Conservation (phyloP, 306 rosid genomes). For the Vachellia pachyceras region DNA sequence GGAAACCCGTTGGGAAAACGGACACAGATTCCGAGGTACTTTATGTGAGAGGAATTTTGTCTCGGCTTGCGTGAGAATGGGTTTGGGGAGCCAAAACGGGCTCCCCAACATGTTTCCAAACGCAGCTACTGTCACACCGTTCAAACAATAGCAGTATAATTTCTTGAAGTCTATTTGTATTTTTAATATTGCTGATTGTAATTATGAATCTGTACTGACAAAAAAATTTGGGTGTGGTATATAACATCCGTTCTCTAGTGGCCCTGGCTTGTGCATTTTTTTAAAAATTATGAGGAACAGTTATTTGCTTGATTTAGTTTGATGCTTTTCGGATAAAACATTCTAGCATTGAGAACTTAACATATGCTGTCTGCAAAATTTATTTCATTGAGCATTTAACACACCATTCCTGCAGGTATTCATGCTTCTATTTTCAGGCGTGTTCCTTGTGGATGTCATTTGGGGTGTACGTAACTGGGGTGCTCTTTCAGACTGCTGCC, state of each 20-base stretch:
- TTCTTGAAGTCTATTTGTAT: constrained; percentile 16
- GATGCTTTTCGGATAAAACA: constrained; percentile 30
- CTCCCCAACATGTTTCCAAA: no score
- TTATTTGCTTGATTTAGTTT: not conserved
- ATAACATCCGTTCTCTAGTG: constrained; percentile 23
- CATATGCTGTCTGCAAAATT: constrained; percentile 7
- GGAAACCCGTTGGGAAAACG: no score
- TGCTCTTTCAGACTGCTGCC: constrained; percentile 92
- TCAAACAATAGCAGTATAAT: constrained; percentile 15
- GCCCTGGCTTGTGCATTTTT: constrained; percentile 4
- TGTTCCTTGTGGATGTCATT: constrained; percentile 99
- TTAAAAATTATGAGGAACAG: constrained; percentile 15
- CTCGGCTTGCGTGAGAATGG: no score
- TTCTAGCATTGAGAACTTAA: constrained; percentile 23
- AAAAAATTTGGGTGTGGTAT: not conserved
- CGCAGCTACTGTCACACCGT: not conserved
- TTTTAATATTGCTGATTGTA: constrained; percentile 3
- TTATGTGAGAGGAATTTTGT: no score
- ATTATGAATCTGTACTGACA: constrained; percentile 16
- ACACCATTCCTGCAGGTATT: constrained; percentile 76
- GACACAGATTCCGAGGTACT: no score
- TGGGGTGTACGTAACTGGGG: constrained; percentile 94
- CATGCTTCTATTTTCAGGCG: constrained; percentile 77
- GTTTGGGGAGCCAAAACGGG: no score
- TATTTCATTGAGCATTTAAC: constrained; percentile 27